Evolutionary conservation across 83 land plant species (phyloP).

Genomic region (Thuja plicata): DNA sequence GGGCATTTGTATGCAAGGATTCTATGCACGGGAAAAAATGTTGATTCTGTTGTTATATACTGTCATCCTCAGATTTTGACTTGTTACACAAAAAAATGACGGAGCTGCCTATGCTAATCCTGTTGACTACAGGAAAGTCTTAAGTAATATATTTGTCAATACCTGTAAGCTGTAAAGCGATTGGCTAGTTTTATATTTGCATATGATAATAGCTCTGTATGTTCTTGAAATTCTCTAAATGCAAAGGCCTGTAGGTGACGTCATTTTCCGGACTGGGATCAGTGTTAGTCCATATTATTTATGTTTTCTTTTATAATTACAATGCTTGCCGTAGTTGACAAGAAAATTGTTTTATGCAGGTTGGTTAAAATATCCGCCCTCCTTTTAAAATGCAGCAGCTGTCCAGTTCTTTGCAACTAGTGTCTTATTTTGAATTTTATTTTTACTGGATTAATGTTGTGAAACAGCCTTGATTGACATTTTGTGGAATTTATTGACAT

Average conservation of each 20-base stretch:
- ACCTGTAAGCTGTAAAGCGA: background rate
- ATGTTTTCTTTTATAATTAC: background rate
- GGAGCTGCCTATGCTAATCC: background rate
- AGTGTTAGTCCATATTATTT: background rate
- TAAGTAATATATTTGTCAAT: background rate
- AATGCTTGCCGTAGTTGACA: background rate
- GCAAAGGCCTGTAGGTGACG: background rate
- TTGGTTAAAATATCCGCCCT: background rate
- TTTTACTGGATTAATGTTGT: background rate
- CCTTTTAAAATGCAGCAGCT: background rate
- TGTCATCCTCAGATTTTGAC: background rate
- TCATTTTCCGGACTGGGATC: background rate
- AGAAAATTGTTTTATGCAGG: slow-evolving; percentile 1
- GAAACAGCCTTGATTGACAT: background rate
- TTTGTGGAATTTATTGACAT: background rate
- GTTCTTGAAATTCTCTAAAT: background rate
- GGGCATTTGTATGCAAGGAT: background rate
- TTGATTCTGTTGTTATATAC: background rate
- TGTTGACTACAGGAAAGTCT: background rate
- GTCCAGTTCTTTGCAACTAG: background rate
- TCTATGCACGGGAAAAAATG: background rate
- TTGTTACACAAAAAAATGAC: background rate
- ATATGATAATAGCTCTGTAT: background rate
- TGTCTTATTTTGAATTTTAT: background rate
- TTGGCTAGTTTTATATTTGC: background rate